Conservation (phyloP, 2,329 filamentous ascomycete genomes). For the Fusarium sp. region DNA sequence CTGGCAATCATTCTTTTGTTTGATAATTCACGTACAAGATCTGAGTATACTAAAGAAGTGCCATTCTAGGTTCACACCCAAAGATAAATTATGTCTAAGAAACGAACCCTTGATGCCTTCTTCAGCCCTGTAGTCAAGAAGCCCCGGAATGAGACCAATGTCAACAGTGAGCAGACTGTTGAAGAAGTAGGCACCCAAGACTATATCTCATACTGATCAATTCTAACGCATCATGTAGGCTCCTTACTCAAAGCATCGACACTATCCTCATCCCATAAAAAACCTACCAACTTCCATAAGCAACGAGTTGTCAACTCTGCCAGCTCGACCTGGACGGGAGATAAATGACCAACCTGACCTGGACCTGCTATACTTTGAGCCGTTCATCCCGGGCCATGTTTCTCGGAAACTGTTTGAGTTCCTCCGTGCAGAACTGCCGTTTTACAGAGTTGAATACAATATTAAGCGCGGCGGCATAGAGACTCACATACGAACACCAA, state of each 20-base stretch:
- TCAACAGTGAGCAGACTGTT: slow-evolving; percentile 6
- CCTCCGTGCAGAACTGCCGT: slow-evolving; percentile 73
- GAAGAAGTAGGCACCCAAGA: slow-evolving; percentile 5
- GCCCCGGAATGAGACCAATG: slow-evolving; percentile 18
- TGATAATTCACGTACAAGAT: not conserved
- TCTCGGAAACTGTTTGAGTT: slow-evolving; percentile 71
- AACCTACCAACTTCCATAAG: slow-evolving; percentile 52
- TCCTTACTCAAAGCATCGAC: slow-evolving; percentile 51
- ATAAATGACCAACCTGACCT: slow-evolving; percentile 74
- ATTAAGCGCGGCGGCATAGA: slow-evolving; percentile 71
- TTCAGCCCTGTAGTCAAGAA: slow-evolving; percentile 55
- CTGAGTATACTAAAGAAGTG: not conserved
- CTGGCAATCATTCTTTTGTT: not conserved
- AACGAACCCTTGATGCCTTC: slow-evolving; percentile 72
- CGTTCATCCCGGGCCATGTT: slow-evolving; percentile 68
- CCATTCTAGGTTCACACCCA: not conserved
- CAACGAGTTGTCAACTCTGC: slow-evolving; percentile 54
- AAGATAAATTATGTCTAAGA: slow-evolving; percentile 38
- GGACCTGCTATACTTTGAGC: slow-evolving; percentile 77
- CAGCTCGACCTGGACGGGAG: slow-evolving; percentile 59
- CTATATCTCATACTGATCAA: accelerated
- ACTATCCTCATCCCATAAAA: slow-evolving; percentile 61
- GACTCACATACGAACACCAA: slow-evolving; percentile 65
- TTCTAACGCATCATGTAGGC: slow-evolving; percentile 30
- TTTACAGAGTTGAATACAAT: slow-evolving; percentile 77